Base-by-base conservation (phyloP, 2,329 filamentous ascomycete species). In the Colletotrichum horii region DNA sequence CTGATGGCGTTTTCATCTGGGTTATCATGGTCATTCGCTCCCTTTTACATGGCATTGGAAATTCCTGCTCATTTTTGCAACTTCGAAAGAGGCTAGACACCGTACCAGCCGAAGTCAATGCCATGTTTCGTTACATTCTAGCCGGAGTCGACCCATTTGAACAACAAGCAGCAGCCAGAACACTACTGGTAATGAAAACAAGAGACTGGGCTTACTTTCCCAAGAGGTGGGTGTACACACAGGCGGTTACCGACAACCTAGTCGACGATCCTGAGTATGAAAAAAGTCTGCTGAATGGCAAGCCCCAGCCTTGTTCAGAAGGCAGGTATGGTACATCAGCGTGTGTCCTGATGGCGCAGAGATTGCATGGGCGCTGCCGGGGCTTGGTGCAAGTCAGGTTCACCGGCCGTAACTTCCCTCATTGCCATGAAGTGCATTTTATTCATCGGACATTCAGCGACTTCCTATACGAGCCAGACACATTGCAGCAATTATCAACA, bases 1-100 rank as follows among this genome's bases (percentile, higher is more conserved):
- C 52, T 24, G 52, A 56, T 2, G 52, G 52, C 1, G 52, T 26
- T 1, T 56, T 56, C 4, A 16, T 56, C 6, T 80, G 79, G 79
- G 74, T 79, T 6, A 67, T 62, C 1, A 36, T 80, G 3, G 79
- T 75, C 3, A 72, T 76, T 19, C 32, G 64, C 1, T 77, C 76
- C 5, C 65, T 78, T 22, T 26, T 77, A 2, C 12, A 58, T 7
- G 78, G 78, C 1, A 52, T 79, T 26, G 22, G n/a, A 6, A 30
- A 67, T 11, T 43, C 66, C 34, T 64, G n/a, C 15, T 64, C 60
- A 3, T 3, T 64, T 4, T 8, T 11, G 26, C 60, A 64, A 38
- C 60, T 64, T 26, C 28, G 22, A 7, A 64, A 2, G 9, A 64
- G 60, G 22, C 60, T 64, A 14, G 22, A 32, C 3, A 12, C 60